Base-by-base conservation (phyloP, 169 alveolate species). In the Cryptosporidium meleagridis region DNA sequence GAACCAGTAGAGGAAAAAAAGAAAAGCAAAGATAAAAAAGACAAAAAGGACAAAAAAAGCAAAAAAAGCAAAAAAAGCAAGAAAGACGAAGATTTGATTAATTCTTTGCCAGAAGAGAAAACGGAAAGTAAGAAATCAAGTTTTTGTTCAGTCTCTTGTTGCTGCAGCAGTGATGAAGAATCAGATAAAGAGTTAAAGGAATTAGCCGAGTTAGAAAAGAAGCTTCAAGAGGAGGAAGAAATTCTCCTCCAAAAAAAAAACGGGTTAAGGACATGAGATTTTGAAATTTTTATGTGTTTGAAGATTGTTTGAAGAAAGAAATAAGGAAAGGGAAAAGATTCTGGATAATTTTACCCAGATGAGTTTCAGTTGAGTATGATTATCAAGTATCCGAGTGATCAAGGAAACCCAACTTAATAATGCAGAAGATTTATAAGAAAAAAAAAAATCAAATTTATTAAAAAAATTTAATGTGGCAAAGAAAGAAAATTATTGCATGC, bases 401-500 rank as follows among this genome's bases (percentile, higher is more conserved):
- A 8, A 41, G 10, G 48, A 2, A 41, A 41, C 0, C 10, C 0
- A 41, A 41, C 14, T 41, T 41, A 9, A 41, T 1, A 41, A 41
- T 55, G 1, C 35, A 31, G 33, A 31, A 31, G 2, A 31, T 31
- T 31, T 31, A 31, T 31, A 55, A 10, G 21, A 2, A 7, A 26
- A n/a, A 26, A 26, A 23, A 7, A 26, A 3, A 55, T 6, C 1
- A 1, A 55, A 10, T 21, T 16, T 35, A n/a, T 26, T 55, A 26
- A 45, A 26, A 16, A 53, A 53, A 55, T 10, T 55, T 55, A 23
- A 55, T 26, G 7, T 26, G 21, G 35, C 29, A 4, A 55, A 21
- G 67, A 18, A 55, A 55, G 67, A 55, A 55, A 55, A 26, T 55
- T 9, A 18, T 3, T 55, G 67, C 67, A 55, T 55, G 67, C 67